Percentiles rank a stretch among this genome's conserved stretches.
Evolutionary conservation across 352 stramenopile genomes (phyloP).

Genomic region (Phytopythium vexans): DNA sequence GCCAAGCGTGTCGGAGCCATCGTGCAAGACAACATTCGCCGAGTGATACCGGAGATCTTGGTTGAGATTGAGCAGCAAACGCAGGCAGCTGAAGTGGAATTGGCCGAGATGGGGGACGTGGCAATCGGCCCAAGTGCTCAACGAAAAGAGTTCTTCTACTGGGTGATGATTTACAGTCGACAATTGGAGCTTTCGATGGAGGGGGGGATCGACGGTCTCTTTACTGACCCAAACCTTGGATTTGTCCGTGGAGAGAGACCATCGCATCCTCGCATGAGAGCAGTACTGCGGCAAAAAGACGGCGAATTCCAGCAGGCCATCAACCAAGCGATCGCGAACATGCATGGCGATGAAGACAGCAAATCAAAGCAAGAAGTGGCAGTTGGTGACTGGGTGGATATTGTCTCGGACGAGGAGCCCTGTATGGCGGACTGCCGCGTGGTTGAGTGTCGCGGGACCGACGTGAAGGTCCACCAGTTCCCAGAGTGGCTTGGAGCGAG

Average conservation of each 20-base stretch:
- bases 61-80: constrained; percentile 30
- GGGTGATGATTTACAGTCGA: constrained; percentile 13
- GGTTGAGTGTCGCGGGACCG: constrained; percentile 7
- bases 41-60: constrained; percentile 36
- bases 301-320: constrained; percentile 22
- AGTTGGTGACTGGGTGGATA: constrained; percentile 17
- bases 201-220: constrained; percentile 12
- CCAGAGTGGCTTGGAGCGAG: constrained; percentile 20
- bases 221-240: no score
- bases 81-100: constrained; percentile 8
- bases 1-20: constrained; percentile 29
- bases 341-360: constrained; percentile 1
- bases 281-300: constrained; percentile 26
- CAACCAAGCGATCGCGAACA: constrained; percentile 8
- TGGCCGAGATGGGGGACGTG: constrained; percentile 22
- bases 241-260: no score
- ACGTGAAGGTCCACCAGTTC: constrained; percentile 15
- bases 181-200: constrained; percentile 11
- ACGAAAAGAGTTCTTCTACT: constrained; percentile 19
- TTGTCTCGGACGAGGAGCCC: neutral
- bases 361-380: constrained; percentile 3
- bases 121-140: constrained; percentile 13
- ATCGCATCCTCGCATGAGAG: constrained; percentile 19
- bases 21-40: constrained; percentile 42
- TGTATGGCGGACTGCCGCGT: constrained; percentile 15